These are phyloP conservation scores for Neonectria magnoliae DNA, from an alignment of 2,329 filamentous ascomycete species.

Conservation along the genomic window DNA sequence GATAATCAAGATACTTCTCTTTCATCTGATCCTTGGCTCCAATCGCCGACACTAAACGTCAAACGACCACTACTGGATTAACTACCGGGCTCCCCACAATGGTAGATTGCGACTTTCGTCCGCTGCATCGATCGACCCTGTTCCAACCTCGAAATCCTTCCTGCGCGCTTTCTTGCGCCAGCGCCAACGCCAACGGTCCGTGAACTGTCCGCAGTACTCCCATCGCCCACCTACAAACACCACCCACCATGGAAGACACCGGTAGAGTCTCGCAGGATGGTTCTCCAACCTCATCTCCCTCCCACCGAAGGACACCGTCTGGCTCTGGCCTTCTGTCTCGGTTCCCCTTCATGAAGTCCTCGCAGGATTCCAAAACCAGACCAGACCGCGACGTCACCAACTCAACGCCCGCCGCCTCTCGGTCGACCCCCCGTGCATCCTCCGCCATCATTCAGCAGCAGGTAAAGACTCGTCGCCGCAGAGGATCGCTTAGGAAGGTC, in stretches of 20 bases:
- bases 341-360: constrained; percentile 72
- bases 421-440: constrained; percentile 40
- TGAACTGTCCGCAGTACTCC: constrained; percentile 2
- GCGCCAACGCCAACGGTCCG: not conserved
- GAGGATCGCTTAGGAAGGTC: constrained; percentile 87
- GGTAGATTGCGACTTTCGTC: not conserved
- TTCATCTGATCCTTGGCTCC: not conserved
- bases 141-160: not conserved
- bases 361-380: constrained; percentile 44
- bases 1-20: not conserved
- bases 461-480: constrained; percentile 70
- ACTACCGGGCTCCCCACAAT: constrained; percentile 2
- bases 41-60: not conserved
- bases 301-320: constrained; percentile 61
- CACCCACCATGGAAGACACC: constrained; percentile 31
- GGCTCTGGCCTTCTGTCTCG: constrained; percentile 72
- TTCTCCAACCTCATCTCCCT: constrained; percentile 24
- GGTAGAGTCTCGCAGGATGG: constrained; percentile 17
- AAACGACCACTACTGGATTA: not conserved
- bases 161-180: not conserved
- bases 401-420: constrained; percentile 48
- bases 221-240: not conserved
- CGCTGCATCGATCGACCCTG: not conserved
- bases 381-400: constrained; percentile 49
- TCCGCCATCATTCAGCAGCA: constrained; percentile 52